Evolutionary conservation across 345 rosid species (phyloP), one percentile per base, ranked within the genome.

Genomic region (Citrus medica): DNA sequence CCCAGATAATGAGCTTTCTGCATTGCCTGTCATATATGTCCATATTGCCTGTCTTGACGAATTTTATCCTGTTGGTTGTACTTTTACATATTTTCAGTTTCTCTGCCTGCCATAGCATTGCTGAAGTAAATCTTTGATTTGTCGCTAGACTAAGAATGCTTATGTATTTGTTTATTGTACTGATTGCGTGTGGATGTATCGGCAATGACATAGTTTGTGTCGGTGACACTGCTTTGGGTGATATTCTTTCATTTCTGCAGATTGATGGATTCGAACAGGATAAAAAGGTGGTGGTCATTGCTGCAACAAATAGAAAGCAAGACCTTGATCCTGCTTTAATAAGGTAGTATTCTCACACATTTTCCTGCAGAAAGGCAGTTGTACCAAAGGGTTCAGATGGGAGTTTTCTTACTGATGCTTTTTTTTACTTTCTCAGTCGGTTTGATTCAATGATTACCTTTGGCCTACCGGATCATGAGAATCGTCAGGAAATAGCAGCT

Each of bases 241-340:
- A 62, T 40, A 65, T 79, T 66, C 38, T 58, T 79, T 40, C 42
- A 56, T 56, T 69, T 75, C 27, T 75, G 83, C 88, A 96, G 98
- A 96, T 92, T 69, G 99, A 96, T 84, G 98, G 99, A 78, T 96
- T 96, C 89, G 98, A 96, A 79, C 97, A 92, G 76, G 95, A 92
- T 67, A 91, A 92, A 81, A 92, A 92, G 79, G 98, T 92, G 64
- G 92, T 91, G 8, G 93, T 96, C 40, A 88, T 96, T 74, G 99
- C 98, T 56, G 98, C 98, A 71, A 96, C 98, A 71, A 94, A 94
- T 81, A 87, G 99, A 80, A 96, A 92, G 86, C 97, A 90, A 83
- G 99, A 94, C 82, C 97, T 96, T 76, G 98, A 94, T 85, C 94
- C 98, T 17, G 98, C 99, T 59, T 82, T 94, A 71, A 88, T 96